Evolutionary conservation across 371 early-diverging fungal species (phyloP).

Genomic region (Pancytospora philotis): DNA sequence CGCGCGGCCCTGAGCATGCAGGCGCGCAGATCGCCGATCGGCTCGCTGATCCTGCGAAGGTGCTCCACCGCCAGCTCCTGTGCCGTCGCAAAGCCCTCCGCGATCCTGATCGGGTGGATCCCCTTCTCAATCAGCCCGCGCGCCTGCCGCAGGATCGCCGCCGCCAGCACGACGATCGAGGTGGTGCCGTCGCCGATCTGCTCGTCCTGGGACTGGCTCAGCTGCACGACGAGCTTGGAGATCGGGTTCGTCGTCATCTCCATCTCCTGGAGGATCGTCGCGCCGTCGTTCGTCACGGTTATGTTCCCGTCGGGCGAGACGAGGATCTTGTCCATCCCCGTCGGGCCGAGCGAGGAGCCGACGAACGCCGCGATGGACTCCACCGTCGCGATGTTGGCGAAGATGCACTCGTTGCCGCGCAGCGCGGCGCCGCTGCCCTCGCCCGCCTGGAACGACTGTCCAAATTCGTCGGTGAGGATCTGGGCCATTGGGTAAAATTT

Average conservation of each 20-base stretch:
- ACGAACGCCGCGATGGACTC: constrained; percentile 84
- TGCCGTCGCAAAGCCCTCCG: constrained; percentile 92
- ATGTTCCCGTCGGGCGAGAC: constrained; percentile 96
- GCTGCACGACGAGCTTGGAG: constrained; percentile 85
- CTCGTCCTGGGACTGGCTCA: constrained; percentile 94
- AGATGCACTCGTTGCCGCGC: constrained; percentile 26
- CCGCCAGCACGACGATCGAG: constrained; percentile 93
- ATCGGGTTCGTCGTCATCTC: constrained; percentile 88
- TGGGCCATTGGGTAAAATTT: constrained; percentile 8
- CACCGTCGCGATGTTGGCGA: constrained; percentile 81
- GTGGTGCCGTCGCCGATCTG: constrained; percentile 99
- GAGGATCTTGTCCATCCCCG: constrained; percentile 93
- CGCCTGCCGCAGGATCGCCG: constrained; percentile 88
- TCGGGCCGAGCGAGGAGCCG: constrained; percentile 94
- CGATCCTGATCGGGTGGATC: constrained; percentile 94
- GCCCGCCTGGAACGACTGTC: constrained; percentile 39
- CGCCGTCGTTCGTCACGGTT: constrained; percentile 98
- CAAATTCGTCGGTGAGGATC: constrained; percentile 45
- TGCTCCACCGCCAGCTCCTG: constrained; percentile 77
- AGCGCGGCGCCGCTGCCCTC: constrained; percentile 18
- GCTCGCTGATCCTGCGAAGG: constrained; percentile 78
- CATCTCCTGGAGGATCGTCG: constrained; percentile 97
- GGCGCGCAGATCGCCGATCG: constrained; percentile 45
- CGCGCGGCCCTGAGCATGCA: constrained; percentile 80
- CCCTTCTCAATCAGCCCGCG: constrained; percentile 84